phyloP scores from a whole-genome alignment of 345 rosid genomes.

The Raphanus sativus region DNA sequence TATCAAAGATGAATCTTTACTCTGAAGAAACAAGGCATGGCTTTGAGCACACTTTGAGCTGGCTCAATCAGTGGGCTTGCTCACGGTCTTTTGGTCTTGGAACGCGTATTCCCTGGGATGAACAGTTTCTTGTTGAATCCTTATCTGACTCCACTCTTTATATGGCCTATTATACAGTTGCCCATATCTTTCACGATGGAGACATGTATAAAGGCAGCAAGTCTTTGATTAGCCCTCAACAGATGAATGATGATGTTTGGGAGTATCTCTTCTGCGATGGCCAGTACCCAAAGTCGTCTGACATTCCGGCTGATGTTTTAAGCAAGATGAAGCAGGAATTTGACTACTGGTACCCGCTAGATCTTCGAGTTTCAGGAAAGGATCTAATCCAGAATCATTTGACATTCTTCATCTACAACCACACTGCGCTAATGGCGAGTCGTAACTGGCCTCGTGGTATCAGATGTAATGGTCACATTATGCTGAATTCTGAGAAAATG shows the following conservation, averaged over 20 bases:
- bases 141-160: too few species aligned
- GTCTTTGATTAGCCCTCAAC: too few species aligned
- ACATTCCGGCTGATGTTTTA: slow-evolving; percentile 55
- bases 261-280: too few species aligned
- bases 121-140: too few species aligned
- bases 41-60: slow-evolving; percentile 51
- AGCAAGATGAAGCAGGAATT: slow-evolving; percentile 90
- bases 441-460: slow-evolving; percentile 91
- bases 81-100: too few species aligned
- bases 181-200: too few species aligned
- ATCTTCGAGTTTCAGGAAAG: slow-evolving; percentile 93
- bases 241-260: too few species aligned
- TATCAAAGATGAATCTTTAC: slow-evolving; percentile 71
- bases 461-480: slow-evolving; percentile 90
- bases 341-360: slow-evolving; percentile 96
- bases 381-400: slow-evolving; percentile 96
- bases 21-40: slow-evolving; percentile 78
- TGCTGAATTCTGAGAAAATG: slow-evolving; percentile 96
- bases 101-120: too few species aligned
- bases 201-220: too few species aligned
- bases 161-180: too few species aligned
- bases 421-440: slow-evolving; percentile 73
- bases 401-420: slow-evolving; percentile 38
- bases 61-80: too few species aligned
- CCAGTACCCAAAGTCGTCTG: slow-evolving; percentile 45